Evolutionary conservation across 306 rosid genomes (phyloP), one percentile per base, ranked within the genome.

Genomic region (Quercus suber): DNA sequence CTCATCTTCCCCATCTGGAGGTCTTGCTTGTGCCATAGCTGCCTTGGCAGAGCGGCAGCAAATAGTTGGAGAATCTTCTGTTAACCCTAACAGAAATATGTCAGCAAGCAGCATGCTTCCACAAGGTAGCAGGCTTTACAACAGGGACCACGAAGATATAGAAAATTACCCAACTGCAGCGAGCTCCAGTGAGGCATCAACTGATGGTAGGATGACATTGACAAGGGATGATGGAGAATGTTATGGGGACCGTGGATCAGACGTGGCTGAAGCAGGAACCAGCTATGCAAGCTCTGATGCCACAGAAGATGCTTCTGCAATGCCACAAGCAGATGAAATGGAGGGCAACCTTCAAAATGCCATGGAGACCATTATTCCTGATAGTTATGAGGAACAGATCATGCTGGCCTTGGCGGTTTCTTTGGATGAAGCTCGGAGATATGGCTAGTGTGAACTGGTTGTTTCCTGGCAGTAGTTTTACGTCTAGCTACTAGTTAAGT

Each of bases 21-120:
- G 98, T 55, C 98, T 96, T 80, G 99, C 98, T 71, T 89, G 98
- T 84, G 97, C 97, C 52, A 89, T 93, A 80, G 99, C 99, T 74
- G 96, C 99, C 81, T 96, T 96, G 68, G 98, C 99, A 10, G 99
- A 96, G 86, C 98, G 94, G 69, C 99, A 93, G 74, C 99, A 96
- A 86, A 84, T 73, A 31, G 79, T 83, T 23, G 90, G 90, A 64
- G 98, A 92, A 80, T 83, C 92, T 55, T 84, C 94, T 19, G 52
- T 60, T 59, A 82, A 78, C 81, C 37, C 81, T 21, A 84, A 79
- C 58, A 88, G 89, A 82, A 85, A 73, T 73, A 52, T 77, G n/a
- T 57, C 94, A 18, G 76, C 86, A 51, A 77, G 86, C 76, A 88
- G 78, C 81, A 78, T 80, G 85, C 82, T 60, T 80, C 97, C 87